Evolutionary conservation across 768 basidiomycete genomes (phyloP).

Genomic region (Mycena pura): DNA sequence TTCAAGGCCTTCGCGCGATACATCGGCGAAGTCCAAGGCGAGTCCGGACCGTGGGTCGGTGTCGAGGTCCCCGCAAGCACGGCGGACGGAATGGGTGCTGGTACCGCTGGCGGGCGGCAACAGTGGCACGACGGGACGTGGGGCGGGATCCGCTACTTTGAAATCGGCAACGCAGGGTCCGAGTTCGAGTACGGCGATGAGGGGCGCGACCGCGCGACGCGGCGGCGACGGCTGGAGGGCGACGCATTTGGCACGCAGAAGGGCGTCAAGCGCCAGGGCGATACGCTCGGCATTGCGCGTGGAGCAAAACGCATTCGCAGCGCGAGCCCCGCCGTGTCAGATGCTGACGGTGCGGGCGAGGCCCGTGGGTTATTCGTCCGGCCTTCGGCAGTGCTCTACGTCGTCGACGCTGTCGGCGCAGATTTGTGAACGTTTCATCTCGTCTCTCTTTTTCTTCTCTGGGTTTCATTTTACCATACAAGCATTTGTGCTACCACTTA

Average conservation of each 20-base stretch:
- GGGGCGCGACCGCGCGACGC: slow-evolving; percentile 42
- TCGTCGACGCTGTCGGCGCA: slow-evolving; percentile 80
- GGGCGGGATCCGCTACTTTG: slow-evolving; percentile 85
- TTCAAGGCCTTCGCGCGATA: slow-evolving; percentile 90
- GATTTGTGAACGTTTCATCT: slow-evolving; percentile 51
- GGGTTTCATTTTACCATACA: slow-evolving; percentile 16
- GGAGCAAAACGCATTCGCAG: slow-evolving; percentile 75
- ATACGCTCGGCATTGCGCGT: slow-evolving; percentile 55
- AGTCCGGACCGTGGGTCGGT: slow-evolving; percentile 87
- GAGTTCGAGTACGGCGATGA: slow-evolving; percentile 74
- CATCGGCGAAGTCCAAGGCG: slow-evolving; percentile 86
- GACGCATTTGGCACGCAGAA: slow-evolving; percentile 32
- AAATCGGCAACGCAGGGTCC: slow-evolving; percentile 62
- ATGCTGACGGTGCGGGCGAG: slow-evolving; percentile 56
- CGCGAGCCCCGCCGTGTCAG: slow-evolving; percentile 70
- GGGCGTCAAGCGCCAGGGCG: slow-evolving; percentile 47
- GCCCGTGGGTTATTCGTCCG: slow-evolving; percentile 82
- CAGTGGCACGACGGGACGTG: slow-evolving; percentile 88
- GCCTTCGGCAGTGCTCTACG: slow-evolving; percentile 87
- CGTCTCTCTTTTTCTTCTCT: slow-evolving; percentile 1
- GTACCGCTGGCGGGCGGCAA: slow-evolving; percentile 66
- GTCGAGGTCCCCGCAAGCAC: slow-evolving; percentile 79
- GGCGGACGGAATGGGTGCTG: slow-evolving; percentile 35
- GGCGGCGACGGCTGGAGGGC: slow-evolving; percentile 51
- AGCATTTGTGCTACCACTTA: background rate